Percentiles rank a stretch among this genome's conserved stretches.
These are phyloP conservation scores for Macaranga tanarius DNA, from an alignment of 441 rosid species.

Conservation along the genomic window DNA sequence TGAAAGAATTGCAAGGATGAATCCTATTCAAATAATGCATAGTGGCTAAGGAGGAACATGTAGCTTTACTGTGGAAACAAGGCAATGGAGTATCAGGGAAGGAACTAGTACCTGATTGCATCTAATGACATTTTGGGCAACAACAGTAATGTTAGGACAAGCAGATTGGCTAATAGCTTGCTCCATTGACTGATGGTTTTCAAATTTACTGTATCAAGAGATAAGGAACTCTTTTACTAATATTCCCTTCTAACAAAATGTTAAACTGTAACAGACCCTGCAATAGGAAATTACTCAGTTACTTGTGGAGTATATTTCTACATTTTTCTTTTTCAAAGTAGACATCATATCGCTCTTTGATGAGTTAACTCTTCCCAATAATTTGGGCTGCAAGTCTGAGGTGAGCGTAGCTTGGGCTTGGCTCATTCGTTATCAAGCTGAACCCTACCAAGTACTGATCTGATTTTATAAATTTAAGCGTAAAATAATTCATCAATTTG, in stretches of 20 bases:
- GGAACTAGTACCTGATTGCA: not conserved
- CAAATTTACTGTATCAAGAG: not conserved
- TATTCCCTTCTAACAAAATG: not conserved
- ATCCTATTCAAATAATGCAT: not conserved
- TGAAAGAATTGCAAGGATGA: not conserved
- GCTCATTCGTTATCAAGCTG: not conserved
- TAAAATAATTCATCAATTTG: not conserved
- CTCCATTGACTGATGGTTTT: not conserved
- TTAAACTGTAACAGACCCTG: not conserved
- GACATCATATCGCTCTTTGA: not conserved
- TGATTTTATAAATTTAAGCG: too few species aligned
- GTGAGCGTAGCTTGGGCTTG: not conserved
- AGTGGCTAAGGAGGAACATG: not conserved
- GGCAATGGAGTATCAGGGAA: not conserved
- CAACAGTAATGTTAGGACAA: not conserved
- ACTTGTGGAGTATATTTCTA: not conserved
- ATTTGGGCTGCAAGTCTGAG: not conserved
- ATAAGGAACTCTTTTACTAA: not conserved
- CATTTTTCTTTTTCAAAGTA: not conserved
- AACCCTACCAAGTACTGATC: not conserved
- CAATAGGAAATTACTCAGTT: not conserved
- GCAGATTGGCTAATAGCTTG: not conserved
- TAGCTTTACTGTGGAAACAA: not conserved
- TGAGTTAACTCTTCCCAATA: not conserved
- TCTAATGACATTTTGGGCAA: not conserved